Base-by-base conservation (phyloP, 805 yeast species). In the Candida ascalaphidarum region DNA sequence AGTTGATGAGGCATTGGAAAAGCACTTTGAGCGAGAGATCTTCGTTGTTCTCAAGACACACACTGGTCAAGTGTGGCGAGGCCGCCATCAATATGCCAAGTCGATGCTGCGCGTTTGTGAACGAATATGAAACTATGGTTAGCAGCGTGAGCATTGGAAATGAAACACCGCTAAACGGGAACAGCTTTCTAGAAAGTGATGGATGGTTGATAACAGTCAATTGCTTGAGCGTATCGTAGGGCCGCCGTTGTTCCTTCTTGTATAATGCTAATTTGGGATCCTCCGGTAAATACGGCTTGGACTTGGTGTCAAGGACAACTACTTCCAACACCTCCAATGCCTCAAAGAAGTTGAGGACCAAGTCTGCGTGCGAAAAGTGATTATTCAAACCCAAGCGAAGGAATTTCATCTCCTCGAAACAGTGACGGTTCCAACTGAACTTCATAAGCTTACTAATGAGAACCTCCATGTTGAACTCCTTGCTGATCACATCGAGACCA, bases 1-100 rank as follows among this genome's bases (percentile, higher is more conserved):
- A 52, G 35, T 48, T 54, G 17, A 43, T 38, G 8, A 59, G 30
- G 14, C 56, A 34, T 16, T 43, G 45, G n/a, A 59, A 30, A 22
- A 60, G 48, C 17, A 40, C 39, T 10, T 44, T 35, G 13, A 61
- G 29, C 5, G 52, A 30, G 14, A 61, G 42, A 16, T 44, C 44
- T 7, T 33, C 34, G 34, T 60, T 60, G 35, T 60, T 55, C 29
- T 62, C 68, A 15, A 61, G 31, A 16, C 47, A 43, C 2, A 61
- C 14, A 5, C 29, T 34, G 23, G 30, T 40, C n/a, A 58, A 31
- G 9, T 36, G 24, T 1, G 36, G 34, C 7, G 43, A 27, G 2
- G 21, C 37, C 2, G 40, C 21, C n/a, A 58, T 32, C 25, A 58
- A 50, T 3, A 35, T 35, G 3, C 62, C 61, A 14, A 58, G 44